Evolutionary conservation across 1,284 basidiomycete species (phyloP), one percentile per base, ranked within the genome.

Genomic region (Phlebopus sp.): DNA sequence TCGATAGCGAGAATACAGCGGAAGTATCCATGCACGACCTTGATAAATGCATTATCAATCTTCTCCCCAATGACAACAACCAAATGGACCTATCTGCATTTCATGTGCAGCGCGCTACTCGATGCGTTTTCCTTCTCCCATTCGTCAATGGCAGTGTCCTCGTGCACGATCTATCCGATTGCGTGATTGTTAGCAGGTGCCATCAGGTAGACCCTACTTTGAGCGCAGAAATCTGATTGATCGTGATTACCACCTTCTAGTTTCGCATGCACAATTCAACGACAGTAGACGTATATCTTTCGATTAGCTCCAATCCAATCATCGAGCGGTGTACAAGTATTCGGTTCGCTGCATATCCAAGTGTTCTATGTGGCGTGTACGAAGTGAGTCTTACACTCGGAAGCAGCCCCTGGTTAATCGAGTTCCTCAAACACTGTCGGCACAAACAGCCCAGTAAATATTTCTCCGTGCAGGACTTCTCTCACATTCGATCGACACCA

Each of bases 181-280:
- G 84, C 54, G 66, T 81, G 6, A 64, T 92, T n/a, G 77, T 79
- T 14, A 68, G 87, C 4, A 81, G 79, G 3, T 86, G 84, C 56
- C 89, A 90, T 64, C 90, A 92, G 76, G 89, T 88, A 56, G 36
- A 69, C n/a, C 36, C 10, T 40, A 42, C 21, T 29, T 18, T 37
- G 38, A 35, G 43, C 13, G 18, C 13, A 17, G 37, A 19, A 41
- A 27, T 10, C n/a, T n/a, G 27, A 29, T 29, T 19, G 9, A 14
- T 41, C 18, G 19, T 47, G 30, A 17, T 29, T 39, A 15, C 14
- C 36, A 25, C 21, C 18, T 10, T 55, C 15, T 40, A 92, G 90
- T 90, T 90, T 60, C 82, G 90, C 17, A 89, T 92, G 77, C 90
- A 92, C 58, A 72, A 74, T 6, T 89, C 87, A 0, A 71, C 62